Percentiles rank a stretch among this genome's conserved stretches.
These are phyloP conservation scores for Elsinoe perseae DNA, from an alignment of 2,329 filamentous ascomycete species.

Conservation along the genomic window DNA sequence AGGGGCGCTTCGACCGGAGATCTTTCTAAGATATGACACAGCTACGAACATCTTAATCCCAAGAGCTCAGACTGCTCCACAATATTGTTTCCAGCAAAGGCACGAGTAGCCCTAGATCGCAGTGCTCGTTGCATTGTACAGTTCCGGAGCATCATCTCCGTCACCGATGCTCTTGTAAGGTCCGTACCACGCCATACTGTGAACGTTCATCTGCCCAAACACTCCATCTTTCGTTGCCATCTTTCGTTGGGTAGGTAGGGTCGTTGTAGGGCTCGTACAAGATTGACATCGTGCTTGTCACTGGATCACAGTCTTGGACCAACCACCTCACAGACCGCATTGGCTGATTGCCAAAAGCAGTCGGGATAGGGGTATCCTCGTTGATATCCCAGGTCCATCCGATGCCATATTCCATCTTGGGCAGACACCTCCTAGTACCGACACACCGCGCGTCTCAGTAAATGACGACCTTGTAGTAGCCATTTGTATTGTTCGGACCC, in stretches of 20 bases:
- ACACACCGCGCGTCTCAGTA: background rate
- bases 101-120: too few species aligned
- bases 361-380: too few species aligned
- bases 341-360: too few species aligned
- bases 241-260: too few species aligned
- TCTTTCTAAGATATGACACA: too few species aligned
- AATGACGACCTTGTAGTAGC: background rate
- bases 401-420: background rate
- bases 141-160: background rate
- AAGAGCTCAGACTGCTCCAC: too few species aligned
- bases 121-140: background rate
- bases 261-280: background rate
- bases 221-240: too few species aligned
- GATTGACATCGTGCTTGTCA: background rate
- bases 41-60: too few species aligned
- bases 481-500: background rate
- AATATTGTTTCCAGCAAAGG: too few species aligned
- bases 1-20: too few species aligned
- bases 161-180: background rate
- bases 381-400: background rate
- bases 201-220: background rate
- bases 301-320: too few species aligned
- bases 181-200: background rate
- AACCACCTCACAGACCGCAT: too few species aligned
- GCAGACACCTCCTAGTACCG: background rate